These are phyloP conservation scores for Paramecium tetraurelia DNA, from an alignment of 73 alveolate genomes.

Conservation along the genomic window DNA sequence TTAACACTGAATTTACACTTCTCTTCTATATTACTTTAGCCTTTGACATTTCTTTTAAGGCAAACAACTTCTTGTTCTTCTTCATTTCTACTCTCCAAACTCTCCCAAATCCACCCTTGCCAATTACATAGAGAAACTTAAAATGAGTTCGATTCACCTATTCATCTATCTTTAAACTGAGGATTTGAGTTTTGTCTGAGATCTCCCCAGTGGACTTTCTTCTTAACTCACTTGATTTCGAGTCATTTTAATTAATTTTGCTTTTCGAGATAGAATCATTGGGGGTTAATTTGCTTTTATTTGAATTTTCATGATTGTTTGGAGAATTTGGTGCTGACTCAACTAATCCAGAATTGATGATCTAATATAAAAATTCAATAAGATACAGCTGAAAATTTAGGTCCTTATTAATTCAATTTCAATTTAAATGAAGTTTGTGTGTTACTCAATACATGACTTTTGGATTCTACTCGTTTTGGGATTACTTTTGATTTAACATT, in stretches of 20 bases:
- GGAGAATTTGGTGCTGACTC: constrained; percentile 53
- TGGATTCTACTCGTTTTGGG: constrained; percentile 36
- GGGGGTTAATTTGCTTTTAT: not conserved
- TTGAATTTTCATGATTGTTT: not conserved
- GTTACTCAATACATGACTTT: not conserved
- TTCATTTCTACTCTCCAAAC: constrained; percentile 77
- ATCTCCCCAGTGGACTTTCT: constrained; percentile 22
- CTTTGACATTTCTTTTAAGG: constrained; percentile 60
- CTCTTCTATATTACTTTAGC: constrained; percentile 76
- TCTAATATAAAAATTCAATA: not conserved
- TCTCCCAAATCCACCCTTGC: constrained; percentile 72
- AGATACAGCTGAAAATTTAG: not conserved
- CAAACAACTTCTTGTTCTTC: constrained; percentile 70
- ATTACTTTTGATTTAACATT: not conserved
- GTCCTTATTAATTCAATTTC: not conserved
- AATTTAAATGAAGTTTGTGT: constrained; percentile 24
- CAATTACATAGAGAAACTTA: constrained; percentile 53
- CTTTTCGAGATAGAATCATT: not conserved
- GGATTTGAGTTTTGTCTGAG: not conserved
- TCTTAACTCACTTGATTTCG: not conserved
- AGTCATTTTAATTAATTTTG: not conserved
- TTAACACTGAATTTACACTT: constrained; percentile 86
- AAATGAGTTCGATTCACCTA: not conserved
- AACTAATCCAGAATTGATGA: not conserved
- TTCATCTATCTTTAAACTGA: not conserved